These are phyloP conservation scores for Penicillium sp. DNA, from an alignment of 2,329 filamentous ascomycete species.

Conservation along the genomic window DNA sequence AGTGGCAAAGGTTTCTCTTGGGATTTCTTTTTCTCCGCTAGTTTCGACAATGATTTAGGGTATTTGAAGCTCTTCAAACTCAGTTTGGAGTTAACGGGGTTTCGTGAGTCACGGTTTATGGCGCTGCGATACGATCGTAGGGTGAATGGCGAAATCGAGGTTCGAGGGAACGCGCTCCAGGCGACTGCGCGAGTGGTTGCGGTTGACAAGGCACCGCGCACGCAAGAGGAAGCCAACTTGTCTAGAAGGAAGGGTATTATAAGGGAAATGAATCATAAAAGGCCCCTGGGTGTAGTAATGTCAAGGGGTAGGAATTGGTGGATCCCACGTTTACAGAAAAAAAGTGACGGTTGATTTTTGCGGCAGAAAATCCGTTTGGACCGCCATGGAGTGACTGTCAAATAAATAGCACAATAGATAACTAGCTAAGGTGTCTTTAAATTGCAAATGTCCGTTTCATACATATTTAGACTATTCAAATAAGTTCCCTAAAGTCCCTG, in stretches of 20 bases:
- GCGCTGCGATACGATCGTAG: constrained; percentile 10
- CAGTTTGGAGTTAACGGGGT: neutral
- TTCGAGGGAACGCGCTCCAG: constrained; percentile 14
- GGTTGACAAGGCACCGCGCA: constrained; percentile 30
- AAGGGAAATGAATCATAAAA: neutral
- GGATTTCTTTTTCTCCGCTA: neutral
- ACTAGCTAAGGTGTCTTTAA: neutral
- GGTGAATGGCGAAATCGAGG: constrained; percentile 8
- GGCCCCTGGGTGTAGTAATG: neutral
- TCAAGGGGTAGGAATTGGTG: neutral
- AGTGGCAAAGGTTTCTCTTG: neutral
- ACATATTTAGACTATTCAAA: neutral
- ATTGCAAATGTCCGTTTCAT: neutral
- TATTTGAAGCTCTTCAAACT: neutral
- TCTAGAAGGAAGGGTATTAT: constrained; percentile 10
- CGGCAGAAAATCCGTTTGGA: neutral
- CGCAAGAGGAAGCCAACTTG: constrained; percentile 39
- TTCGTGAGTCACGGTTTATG: neutral
- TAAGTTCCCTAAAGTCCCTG: neutral
- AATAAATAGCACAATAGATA: neutral
- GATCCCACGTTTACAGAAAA: neutral
- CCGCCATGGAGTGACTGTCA: neutral
- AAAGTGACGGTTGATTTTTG: neutral
- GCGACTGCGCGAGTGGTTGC: constrained; percentile 27
- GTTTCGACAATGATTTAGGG: neutral